Evolutionary conservation across 192 early-diverging fungal species (phyloP).

Genomic region (Coemansia sp.): DNA sequence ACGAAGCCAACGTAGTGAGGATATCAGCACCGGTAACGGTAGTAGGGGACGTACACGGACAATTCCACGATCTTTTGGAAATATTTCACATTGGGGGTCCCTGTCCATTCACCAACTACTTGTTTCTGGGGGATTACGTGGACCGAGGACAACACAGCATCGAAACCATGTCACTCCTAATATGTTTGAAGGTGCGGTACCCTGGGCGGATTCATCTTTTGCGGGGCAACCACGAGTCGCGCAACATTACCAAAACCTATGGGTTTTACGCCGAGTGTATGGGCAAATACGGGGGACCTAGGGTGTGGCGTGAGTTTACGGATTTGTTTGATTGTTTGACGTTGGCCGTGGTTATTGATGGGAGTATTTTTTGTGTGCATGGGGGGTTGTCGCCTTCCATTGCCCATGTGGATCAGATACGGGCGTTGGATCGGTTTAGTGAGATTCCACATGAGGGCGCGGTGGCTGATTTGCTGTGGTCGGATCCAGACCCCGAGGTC

Average conservation of each 20-base stretch:
- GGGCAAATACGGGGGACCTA: slow-evolving; percentile 75
- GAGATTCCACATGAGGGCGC: slow-evolving; percentile 47
- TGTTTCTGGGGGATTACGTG: slow-evolving; percentile 99
- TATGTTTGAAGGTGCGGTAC: slow-evolving; percentile 83
- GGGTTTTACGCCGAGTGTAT: slow-evolving; percentile 93
- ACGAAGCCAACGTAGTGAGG: slow-evolving; percentile 79
- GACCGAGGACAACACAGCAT: slow-evolving; percentile 98
- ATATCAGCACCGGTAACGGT: slow-evolving; percentile 86
- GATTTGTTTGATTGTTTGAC: slow-evolving; percentile 92
- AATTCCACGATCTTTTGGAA: slow-evolving; percentile 92
- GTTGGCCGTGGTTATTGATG: slow-evolving; percentile 80
- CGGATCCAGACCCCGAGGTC: slow-evolving; percentile 31
- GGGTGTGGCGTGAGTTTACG: slow-evolving; percentile 90
- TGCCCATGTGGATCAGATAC: slow-evolving; percentile 29
- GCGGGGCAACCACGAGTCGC: slow-evolving; percentile 91
- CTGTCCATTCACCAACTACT: slow-evolving; percentile 87
- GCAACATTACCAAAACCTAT: slow-evolving; percentile 90
- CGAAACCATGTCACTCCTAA: slow-evolving; percentile 86
- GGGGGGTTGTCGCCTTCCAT: slow-evolving; percentile 62
- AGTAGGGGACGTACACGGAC: slow-evolving; percentile 89
- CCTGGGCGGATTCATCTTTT: slow-evolving; percentile 84
- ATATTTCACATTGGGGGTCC: slow-evolving; percentile 93
- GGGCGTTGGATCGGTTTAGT: slow-evolving; percentile 23
- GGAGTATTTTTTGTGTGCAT: slow-evolving; percentile 91
- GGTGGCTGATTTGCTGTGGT: slow-evolving; percentile 43